A percentile compares a stretch with the other conserved stretches of the same genome.
Conservation (phyloP, 2,329 filamentous ascomycete genomes). For the Alternaria postmessia region DNA sequence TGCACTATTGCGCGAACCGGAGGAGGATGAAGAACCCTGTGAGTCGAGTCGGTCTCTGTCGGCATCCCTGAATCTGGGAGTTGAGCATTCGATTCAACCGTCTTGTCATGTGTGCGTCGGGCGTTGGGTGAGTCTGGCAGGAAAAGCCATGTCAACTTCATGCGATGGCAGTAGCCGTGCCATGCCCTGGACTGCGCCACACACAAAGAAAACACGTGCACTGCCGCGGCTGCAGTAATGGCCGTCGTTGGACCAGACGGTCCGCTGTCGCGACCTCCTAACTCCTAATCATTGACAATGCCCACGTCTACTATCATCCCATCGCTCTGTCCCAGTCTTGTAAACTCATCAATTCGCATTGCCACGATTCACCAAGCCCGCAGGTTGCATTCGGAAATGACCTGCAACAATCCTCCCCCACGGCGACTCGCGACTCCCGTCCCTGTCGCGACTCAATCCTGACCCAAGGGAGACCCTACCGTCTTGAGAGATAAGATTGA, state of each 20-base stretch:
- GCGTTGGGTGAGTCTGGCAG: not conserved
- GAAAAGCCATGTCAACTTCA: not conserved
- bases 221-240: not conserved
- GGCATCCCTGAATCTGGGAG: not conserved
- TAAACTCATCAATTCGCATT: not conserved
- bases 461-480: constrained; percentile 7
- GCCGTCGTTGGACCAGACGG: not conserved
- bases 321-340: not conserved
- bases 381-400: constrained; percentile 1
- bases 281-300: not conserved
- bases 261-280: not conserved
- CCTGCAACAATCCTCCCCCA: not conserved
- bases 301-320: not conserved
- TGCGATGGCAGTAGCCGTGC: not conserved
- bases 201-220: constrained; percentile 3
- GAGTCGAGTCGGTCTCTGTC: not conserved
- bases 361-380: constrained; percentile 7
- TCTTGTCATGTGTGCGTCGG: constrained; percentile 5
- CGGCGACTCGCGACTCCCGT: constrained; percentile 1
- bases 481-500: constrained; percentile 3
- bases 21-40: constrained; percentile 5
- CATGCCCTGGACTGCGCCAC: not conserved
- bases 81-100: not conserved
- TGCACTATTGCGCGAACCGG: constrained; percentile 11
- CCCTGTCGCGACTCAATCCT: not conserved